Evolutionary conservation across 2,329 filamentous ascomycete species (phyloP).

Genomic region (Coniochaeta sp.): DNA sequence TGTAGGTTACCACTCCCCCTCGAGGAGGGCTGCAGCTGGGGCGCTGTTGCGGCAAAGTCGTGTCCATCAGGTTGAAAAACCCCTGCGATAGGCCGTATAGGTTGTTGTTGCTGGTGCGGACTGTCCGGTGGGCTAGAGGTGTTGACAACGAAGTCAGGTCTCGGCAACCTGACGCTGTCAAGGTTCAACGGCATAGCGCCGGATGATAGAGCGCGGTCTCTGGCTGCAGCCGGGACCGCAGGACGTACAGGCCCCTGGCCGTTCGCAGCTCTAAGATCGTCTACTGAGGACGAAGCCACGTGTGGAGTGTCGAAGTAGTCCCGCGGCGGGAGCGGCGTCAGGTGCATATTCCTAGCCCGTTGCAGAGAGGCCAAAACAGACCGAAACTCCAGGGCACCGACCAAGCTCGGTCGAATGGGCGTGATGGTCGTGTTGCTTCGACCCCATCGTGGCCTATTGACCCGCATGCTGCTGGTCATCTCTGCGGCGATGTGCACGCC

Average conservation of each 20-base stretch:
- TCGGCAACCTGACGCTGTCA: constrained; percentile 31
- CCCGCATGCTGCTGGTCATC: constrained; percentile 86
- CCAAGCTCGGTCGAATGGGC: constrained; percentile 84
- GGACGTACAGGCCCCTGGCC: constrained; percentile 1
- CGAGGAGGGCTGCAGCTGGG: constrained; percentile 7
- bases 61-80: background rate
- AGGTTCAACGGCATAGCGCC: constrained; percentile 30
- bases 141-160: constrained; percentile 22
- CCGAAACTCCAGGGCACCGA: constrained; percentile 89
- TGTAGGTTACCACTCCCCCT: constrained; percentile 21
- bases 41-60: background rate
- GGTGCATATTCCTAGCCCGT: constrained; percentile 58
- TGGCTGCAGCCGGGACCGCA: constrained; percentile 9
- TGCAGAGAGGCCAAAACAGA: constrained; percentile 84
- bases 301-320: constrained; percentile 22
- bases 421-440: constrained; percentile 69
- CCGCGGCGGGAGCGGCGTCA: constrained; percentile 13
- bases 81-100: background rate
- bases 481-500: constrained; percentile 69
- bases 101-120: background rate
- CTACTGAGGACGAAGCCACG: constrained; percentile 1
- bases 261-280: constrained; percentile 4
- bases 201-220: constrained; percentile 39
- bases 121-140: constrained; percentile 8
- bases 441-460: constrained; percentile 60